A percentile compares a stretch with the other conserved stretches of the same genome.
These are phyloP conservation scores for Vitis vinifera DNA, from an alignment of 164 flowering plant species.

Conservation along the genomic window ASM3070453v1 NC_081814.1:4195001-4195500, in stretches of 20 bases:
- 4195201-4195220: conserved; percentile 28
- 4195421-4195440: too few relatives aligned
- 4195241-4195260: conserved; percentile 7
- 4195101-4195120: conserved; percentile 23
- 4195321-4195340: conserved; percentile 6
- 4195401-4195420: neutral
- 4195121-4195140: conserved; percentile 38
- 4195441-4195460: too few relatives aligned
- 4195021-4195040: conserved; percentile 32
- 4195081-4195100: conserved; percentile 39
- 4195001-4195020: conserved; percentile 58
- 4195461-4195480: too few relatives aligned
- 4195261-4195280: neutral
- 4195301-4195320: conserved; percentile 17
- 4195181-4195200: conserved; percentile 45
- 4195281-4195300: conserved; percentile 19
- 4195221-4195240: conserved; percentile 21
- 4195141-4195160: conserved; percentile 26
- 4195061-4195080: conserved; percentile 43
- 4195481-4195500: too few relatives aligned
- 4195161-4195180: conserved; percentile 36
- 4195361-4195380: neutral
- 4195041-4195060: conserved; percentile 37
- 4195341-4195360: neutral
- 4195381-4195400: neutral